Base-by-base conservation (phyloP, 257 asterid genomes). In the Scutellaria baicalensis region DNA sequence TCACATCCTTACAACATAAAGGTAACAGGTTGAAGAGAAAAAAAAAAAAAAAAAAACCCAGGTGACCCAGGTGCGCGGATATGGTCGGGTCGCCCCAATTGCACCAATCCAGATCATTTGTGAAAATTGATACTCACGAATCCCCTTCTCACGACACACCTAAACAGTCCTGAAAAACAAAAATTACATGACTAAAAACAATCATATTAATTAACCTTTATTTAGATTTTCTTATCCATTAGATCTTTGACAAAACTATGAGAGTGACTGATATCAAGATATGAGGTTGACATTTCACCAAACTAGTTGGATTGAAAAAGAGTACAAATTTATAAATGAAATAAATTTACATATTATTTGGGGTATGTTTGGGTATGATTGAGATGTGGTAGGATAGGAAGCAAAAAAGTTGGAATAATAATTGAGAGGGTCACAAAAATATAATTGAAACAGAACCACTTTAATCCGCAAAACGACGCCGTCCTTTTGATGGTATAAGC, bases 401-500 rank as follows among this genome's bases (percentile, higher is more conserved):
- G 47, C 71, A 59, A 39, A 59, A 50, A 71, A 75, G 73, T 21
- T 48, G 49, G 71, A 75, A 80, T 75, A 55, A 64, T 68, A 58
- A 44, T 39, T 75, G 47, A 55, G 18, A 39, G 58, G 56, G 61
- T 67, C 78, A 68, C 57, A 60, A 71, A 61, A 51, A 39, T 49
- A 64, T 71, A 61, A 11, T 67, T 75, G 67, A 54, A 67, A n/a
- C n/a, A n/a, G n/a, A n/a, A 40, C 44, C 73, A 61, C 78, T 72
- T 60, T 59, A 47, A 56, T 70, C 70, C 55, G 38, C 52, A 72
- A 74, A 65, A 76, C 62, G 68, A 71, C 71, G 68, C 73, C 69
- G 81, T 72, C 77, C 74, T 43, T 72, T 72, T 72, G 48, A 72
- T 70, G 51, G 64, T 35, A 68, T 69, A 43, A 62, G 50, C 64